Base-by-base conservation (phyloP, 2,329 filamentous ascomycete genomes). In the Venturia oleaginea region DNA sequence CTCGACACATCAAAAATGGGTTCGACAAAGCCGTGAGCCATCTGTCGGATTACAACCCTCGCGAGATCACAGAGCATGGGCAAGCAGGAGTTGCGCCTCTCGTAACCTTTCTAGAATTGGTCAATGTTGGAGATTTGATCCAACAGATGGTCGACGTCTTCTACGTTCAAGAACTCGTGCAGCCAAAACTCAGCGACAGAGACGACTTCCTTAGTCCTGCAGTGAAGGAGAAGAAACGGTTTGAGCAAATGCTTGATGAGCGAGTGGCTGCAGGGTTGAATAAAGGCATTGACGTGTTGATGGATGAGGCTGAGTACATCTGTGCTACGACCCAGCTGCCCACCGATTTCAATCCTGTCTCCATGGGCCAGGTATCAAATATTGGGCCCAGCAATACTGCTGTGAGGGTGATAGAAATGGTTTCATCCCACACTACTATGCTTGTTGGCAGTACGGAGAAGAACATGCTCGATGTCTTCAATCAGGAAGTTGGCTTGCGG, bases 141-240 rank as follows among this genome's bases (percentile, higher is more conserved):
- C 91, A 95, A 66, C 94, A 99, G 75, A 99, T 99, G 94, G 86
- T 99, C 65, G 94, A 99, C 73, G 92, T 99, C 40, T 99, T 99
- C 74, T 99, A 96, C 76, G 90, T 96, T 73, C 94, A 97, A 77
- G 94, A 99, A 77, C 84, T 99, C 34, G 86, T 92, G 6, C 84
- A 86, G 0, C 85, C 89, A 17, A 90, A 90, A 70, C 86, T 99
- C 63, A 89, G 89, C 1, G 93, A 97, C 73, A 87, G 90, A 54
- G 95, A 96, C 73, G 94, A 99, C 76, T 99, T 99, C 71, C 81
- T 99, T 59, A 91, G 96, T 72, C 89, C 92, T 24, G 91, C 92
- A 0, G 89, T 90, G 38, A 88, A 97, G 70, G 92, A 94, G 68
- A 99, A 99, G 84, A 97, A 97, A 79, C 92, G 91, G 68, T 99